Base-by-base conservation (phyloP, 2,329 filamentous ascomycete genomes). In the Trichoderma oligosporum region DNA sequence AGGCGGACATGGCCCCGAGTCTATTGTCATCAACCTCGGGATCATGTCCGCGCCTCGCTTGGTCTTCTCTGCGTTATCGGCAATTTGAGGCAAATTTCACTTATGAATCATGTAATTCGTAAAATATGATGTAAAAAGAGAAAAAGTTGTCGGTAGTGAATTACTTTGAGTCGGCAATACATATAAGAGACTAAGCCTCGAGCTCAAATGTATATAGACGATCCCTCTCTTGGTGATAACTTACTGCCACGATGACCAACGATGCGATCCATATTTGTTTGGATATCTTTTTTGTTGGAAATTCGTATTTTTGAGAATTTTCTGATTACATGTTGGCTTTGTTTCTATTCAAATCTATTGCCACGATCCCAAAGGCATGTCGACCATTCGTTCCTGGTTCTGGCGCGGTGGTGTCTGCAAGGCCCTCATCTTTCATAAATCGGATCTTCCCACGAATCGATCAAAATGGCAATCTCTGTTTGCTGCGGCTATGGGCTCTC, bases 331-430 rank as follows among this genome's bases (percentile, higher is more conserved):
- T n/a, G n/a, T n/a, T n/a, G n/a, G n/a, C n/a, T n/a, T n/a, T n/a
- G n/a, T n/a, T n/a, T n/a, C n/a, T n/a, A n/a, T n/a, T n/a, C n/a
- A n/a, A n/a, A n/a, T n/a, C n/a, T n/a, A n/a, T n/a, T n/a, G n/a
- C n/a, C n/a, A n/a, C n/a, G n/a, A n/a, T n/a, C n/a, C n/a, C n/a
- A n/a, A n/a, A n/a, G 8, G 41, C 24, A 45, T 45, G 41, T 45
- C 41, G 24, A 45, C 24, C 9, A 45, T 45, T 29, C 41, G 41
- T 8, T 45, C 41, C 2, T 29, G 22, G 1, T 29, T 39, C 22
- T 49, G 47, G 47, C 33, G 33, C 11, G 33, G 47, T 7, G 47
- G 47, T 16, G 47, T 49, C 14, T 49, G 47, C 20, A 49, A 49
- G 6, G 47, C 47, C 4, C 47, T 39, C 33, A 49, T 49, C 4